Conservation (phyloP, 139 green algal genomes). For the Chlorella sp. region DNA sequence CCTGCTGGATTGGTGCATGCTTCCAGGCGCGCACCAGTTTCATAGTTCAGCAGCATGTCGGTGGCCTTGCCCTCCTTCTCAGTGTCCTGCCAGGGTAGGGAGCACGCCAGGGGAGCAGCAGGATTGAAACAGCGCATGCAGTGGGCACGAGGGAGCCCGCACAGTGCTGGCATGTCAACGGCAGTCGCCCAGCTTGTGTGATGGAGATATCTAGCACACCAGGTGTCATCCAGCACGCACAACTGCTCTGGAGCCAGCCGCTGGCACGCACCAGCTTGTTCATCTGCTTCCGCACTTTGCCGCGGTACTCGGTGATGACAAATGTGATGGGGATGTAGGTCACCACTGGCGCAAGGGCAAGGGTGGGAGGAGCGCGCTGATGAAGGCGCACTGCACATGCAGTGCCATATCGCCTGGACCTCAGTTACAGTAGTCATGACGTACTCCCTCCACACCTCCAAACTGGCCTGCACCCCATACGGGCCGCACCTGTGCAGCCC, state of each 20-base stretch:
- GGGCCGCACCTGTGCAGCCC: slow-evolving; percentile 63
- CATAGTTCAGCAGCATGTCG: slow-evolving; percentile 93
- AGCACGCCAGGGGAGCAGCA: not conserved
- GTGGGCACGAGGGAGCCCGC: too few species aligned
- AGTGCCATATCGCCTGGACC: too few species aligned
- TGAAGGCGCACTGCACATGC: too few species aligned
- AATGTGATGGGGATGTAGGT: slow-evolving; percentile 94
- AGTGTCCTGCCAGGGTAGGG: slow-evolving; percentile 68
- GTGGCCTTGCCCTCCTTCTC: slow-evolving; percentile 73
- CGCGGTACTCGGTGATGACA: slow-evolving; percentile 84
- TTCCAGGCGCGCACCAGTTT: slow-evolving; percentile 62
- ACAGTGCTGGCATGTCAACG: too few species aligned
- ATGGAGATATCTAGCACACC: too few species aligned
- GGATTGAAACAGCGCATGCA: too few species aligned
- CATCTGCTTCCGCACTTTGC: slow-evolving; percentile 76
- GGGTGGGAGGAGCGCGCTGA: too few species aligned
- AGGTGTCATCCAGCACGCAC: too few species aligned
- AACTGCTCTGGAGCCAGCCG: too few species aligned
- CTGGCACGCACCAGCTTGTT: slow-evolving; percentile 56
- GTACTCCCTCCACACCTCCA: not conserved
- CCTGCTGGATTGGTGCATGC: too few species aligned
- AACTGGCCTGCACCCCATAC: not conserved
- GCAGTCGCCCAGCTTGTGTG: too few species aligned
- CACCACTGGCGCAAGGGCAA: slow-evolving; percentile 47
- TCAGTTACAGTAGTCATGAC: too few species aligned